Percentiles rank a stretch among this genome's conserved stretches.
Evolutionary conservation across 495 filamentous ascomycete genomes (phyloP).

Genomic region (Talaromyces nanjingensis): DNA sequence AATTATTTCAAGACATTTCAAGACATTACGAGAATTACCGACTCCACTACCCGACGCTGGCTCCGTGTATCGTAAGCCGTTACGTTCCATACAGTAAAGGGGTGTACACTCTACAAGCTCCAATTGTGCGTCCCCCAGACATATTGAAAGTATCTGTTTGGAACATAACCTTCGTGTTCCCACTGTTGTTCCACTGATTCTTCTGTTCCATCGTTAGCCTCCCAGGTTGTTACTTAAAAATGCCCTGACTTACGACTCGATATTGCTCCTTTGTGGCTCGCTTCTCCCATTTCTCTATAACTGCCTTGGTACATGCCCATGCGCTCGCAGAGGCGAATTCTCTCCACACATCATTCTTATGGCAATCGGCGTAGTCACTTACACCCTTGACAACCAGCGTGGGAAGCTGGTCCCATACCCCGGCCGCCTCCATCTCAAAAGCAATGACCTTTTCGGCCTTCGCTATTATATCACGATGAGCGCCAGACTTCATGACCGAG

Average conservation of each 20-base stretch:
- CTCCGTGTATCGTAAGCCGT: not conserved
- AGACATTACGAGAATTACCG: not conserved
- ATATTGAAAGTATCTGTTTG: too few species aligned
- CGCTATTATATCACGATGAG: slow-evolving; percentile 13
- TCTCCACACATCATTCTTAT: slow-evolving; percentile 36
- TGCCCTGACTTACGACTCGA: too few species aligned
- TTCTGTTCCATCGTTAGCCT: too few species aligned
- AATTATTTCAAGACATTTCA: not conserved
- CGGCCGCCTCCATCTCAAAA: slow-evolving; percentile 40
- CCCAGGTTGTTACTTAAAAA: too few species aligned
- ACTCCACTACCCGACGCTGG: not conserved
- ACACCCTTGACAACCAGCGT: slow-evolving; percentile 33
- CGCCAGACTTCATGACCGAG: slow-evolving; percentile 24
- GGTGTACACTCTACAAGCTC: too few species aligned
- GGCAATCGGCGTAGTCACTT: slow-evolving; percentile 35
- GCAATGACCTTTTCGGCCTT: slow-evolving; percentile 19
- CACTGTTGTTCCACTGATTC: too few species aligned
- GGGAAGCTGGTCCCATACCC: slow-evolving; percentile 29
- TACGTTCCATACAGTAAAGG: not conserved
- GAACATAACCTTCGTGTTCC: too few species aligned
- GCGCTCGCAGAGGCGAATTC: slow-evolving; percentile 27
- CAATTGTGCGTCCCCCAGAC: too few species aligned
- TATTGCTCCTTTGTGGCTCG: too few species aligned
- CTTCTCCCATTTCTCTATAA: slow-evolving; percentile 10
- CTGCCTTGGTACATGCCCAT: slow-evolving; percentile 19